Base-by-base conservation (phyloP, 2,329 filamentous ascomycete genomes). In the Lojkania enalia region DNA sequence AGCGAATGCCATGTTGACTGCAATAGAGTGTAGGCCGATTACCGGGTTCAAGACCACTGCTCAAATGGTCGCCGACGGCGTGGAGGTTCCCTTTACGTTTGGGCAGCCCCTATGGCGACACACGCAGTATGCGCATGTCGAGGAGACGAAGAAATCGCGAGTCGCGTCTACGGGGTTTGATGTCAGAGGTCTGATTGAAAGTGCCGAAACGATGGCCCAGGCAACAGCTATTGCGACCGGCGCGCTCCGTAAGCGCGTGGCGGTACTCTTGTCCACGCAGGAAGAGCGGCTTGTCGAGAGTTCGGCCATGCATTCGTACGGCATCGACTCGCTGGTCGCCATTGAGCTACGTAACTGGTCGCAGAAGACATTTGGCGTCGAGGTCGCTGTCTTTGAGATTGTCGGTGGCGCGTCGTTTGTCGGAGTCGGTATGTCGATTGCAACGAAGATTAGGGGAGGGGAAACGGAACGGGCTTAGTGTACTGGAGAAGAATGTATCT, bases 271-370 rank as follows among this genome's bases (percentile, higher is more conserved):
- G 9, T 14, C 20, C 4, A 20, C 33, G 5, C 14, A 31, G 4
- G 23, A 33, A 27, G 39, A 32, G 16, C 20, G 20, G 14, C n/a
- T 41, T n/a, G n/a, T n/a, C n/a, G n/a, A n/a, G n/a, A n/a, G n/a
- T n/a, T n/a, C n/a, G n/a, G n/a, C n/a, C n/a, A 41, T 32, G 9
- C 14, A 36, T 21, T 3, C 16, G 16, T 80, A 79, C 46, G 78
- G 77, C 0, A 73, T 80, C 5, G 78, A 81, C 60, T 79, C 76
- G 0, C 67, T 81, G 5, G 74, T 79, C 4, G 77, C 77, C 1
- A 74, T 80, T n/a, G 74, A 74, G 9, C 63, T 79, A 5, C 70
- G 77, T n/a, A 78, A 73, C 51, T 80, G 77, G 76, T 70, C 80
- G 4, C 62, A 71, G 1, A 66, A 70, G 37, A 73, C 74, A 49